Conservation (phyloP, 345 rosid species). For the Ailanthus altissimus region DNA sequence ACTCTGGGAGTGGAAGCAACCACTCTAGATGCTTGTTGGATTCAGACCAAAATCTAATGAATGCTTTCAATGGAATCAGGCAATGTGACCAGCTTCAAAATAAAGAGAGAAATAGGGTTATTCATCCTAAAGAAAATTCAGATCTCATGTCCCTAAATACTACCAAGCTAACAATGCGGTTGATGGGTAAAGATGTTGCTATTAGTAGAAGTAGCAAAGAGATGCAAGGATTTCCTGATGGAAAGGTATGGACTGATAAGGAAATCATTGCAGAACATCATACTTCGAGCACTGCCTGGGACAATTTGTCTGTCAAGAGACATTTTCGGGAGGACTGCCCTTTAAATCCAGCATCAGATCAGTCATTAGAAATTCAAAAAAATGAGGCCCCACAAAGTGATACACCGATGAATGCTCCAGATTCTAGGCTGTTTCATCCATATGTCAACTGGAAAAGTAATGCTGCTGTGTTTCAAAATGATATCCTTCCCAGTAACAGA, state of each 20-base stretch:
- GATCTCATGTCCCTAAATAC: slow-evolving; percentile 31
- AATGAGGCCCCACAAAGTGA: slow-evolving; percentile 19
- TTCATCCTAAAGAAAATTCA: slow-evolving; percentile 21
- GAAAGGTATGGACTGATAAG: slow-evolving; percentile 46
- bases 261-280: slow-evolving; percentile 40
- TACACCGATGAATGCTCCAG: slow-evolving; percentile 22
- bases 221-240: slow-evolving; percentile 32
- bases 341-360: slow-evolving; percentile 30
- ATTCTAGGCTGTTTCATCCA: slow-evolving; percentile 38
- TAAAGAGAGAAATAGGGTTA: slow-evolving; percentile 22
- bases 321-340: slow-evolving; percentile 31
- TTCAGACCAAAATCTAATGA: slow-evolving; percentile 33
- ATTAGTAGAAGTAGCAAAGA: slow-evolving; percentile 42
- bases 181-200: slow-evolving; percentile 77
- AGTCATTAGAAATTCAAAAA: slow-evolving; percentile 28
- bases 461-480: slow-evolving; percentile 30
- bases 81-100: slow-evolving; percentile 28
- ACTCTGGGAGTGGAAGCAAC: slow-evolving; percentile 28
- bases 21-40: slow-evolving; percentile 24
- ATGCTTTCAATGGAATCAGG: slow-evolving; percentile 26
- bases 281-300: slow-evolving; percentile 18
- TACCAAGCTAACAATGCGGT: slow-evolving; percentile 55
- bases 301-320: slow-evolving; percentile 19
- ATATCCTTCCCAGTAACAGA: slow-evolving; percentile 19
- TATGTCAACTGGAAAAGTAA: slow-evolving; percentile 31